phyloP scores from a whole-genome alignment of 1,139 yeast species.

The Hansenula anomala region DNA sequence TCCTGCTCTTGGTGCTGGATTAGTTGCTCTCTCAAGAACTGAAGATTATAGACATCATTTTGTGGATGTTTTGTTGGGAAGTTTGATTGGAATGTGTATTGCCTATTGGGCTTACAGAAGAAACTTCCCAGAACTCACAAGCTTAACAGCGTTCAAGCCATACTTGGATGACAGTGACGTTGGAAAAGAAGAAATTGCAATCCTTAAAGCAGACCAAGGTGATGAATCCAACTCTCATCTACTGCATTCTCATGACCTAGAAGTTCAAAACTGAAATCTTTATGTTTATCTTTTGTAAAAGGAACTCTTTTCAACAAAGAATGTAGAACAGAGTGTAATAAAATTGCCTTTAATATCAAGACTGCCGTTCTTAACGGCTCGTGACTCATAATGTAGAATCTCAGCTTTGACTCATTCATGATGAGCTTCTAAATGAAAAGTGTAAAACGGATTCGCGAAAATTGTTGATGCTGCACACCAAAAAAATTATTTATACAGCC shows the following conservation, averaged over 20 bases:
- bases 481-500: no score
- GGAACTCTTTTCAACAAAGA: no score
- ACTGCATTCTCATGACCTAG: conserved; percentile 1
- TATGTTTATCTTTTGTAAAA: no score
- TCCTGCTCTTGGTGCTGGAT: conserved; percentile 52
- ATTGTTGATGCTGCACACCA: no score
- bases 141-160: conserved; percentile 31
- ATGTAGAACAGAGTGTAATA: no score
- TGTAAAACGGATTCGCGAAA: no score
- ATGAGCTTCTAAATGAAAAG: no score
- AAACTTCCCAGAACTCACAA: conserved; percentile 37
- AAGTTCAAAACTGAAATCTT: not conserved
- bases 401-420: no score
- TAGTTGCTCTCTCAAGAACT: conserved; percentile 67
- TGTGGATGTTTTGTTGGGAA: conserved; percentile 61
- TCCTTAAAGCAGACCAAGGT: conserved; percentile 13
- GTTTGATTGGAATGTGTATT: conserved; percentile 42
- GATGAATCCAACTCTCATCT: conserved; percentile 11
- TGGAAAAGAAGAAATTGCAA: conserved; percentile 11
- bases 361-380: no score
- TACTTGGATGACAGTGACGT: conserved; percentile 32
- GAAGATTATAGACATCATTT: conserved; percentile 81
- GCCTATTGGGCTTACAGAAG: conserved; percentile 42
- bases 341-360: no score
- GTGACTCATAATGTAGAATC: no score